A percentile compares a stretch with the other conserved stretches of the same genome.
Evolutionary conservation across 352 stramenopile genomes (phyloP).

Genomic region (Phytophthora lateralis): DNA sequence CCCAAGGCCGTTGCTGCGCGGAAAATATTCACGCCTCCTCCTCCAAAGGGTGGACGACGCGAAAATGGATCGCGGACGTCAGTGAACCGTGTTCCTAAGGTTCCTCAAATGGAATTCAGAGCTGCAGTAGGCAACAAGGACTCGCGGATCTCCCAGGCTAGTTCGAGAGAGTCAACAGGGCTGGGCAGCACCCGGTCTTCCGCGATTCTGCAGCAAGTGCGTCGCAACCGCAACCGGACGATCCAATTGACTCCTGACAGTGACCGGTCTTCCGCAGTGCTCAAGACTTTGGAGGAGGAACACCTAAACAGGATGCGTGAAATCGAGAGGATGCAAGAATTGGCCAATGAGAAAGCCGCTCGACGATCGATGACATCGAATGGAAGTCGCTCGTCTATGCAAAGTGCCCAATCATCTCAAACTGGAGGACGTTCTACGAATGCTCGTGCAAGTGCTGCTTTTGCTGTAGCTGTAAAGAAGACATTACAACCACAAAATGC

Average conservation of each 20-base stretch:
- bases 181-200: conserved; percentile 42
- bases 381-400: conserved; percentile 23
- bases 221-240: conserved; percentile 49
- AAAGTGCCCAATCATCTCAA: conserved; percentile 10
- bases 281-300: conserved; percentile 48
- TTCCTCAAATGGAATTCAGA: conserved; percentile 16
- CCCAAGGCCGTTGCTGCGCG: conserved; percentile 25
- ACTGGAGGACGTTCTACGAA: neutral
- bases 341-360: conserved; percentile 28
- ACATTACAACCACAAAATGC: conserved; percentile 15
- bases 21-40: conserved; percentile 33
- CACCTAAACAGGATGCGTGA: conserved; percentile 53
- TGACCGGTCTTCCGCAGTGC: conserved; percentile 37
- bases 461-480: conserved; percentile 13
- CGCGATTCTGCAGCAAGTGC: conserved; percentile 50
- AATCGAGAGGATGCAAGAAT: conserved; percentile 38
- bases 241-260: conserved; percentile 44
- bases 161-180: conserved; percentile 24
- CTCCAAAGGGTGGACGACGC: conserved; percentile 21
- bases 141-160: conserved; percentile 22
- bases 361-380: conserved; percentile 28
- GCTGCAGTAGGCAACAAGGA: conserved; percentile 21
- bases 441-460: conserved; percentile 10
- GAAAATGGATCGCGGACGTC: conserved; percentile 7
- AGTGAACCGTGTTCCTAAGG: conserved; percentile 20